phyloP scores from a whole-genome alignment of 2,329 filamentous ascomycete genomes.

The Ophiostoma novo-ulmi region DNA sequence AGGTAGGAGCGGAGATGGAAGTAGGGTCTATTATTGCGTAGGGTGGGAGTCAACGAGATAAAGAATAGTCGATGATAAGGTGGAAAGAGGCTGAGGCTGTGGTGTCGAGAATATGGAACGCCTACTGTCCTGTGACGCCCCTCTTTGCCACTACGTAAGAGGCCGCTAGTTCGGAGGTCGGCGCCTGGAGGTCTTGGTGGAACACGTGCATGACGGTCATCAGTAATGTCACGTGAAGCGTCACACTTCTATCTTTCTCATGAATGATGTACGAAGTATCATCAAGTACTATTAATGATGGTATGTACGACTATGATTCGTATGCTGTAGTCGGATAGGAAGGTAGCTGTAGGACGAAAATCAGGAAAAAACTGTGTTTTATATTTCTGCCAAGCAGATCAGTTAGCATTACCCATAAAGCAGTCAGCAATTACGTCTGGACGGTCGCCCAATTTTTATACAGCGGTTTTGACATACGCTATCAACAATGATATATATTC shows the following conservation, averaged over 20 bases:
- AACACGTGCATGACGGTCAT: background rate
- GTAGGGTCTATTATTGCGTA: background rate
- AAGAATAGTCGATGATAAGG: background rate
- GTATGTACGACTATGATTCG: too few relatives aligned
- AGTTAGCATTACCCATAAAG: too few relatives aligned
- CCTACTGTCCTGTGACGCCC: conserved; percentile 7
- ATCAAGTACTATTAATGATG: too few relatives aligned
- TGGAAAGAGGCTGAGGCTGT: conserved; percentile 3
- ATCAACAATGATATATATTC: too few relatives aligned
- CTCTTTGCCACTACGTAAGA: conserved; percentile 15
- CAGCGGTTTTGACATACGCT: too few relatives aligned
- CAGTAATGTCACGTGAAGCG: background rate
- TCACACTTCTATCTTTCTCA: background rate
- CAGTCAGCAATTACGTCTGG: too few relatives aligned
- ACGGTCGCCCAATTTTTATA: too few relatives aligned
- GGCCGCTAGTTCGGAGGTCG: conserved; percentile 4
- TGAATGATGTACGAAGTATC: too few relatives aligned
- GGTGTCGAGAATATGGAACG: background rate
- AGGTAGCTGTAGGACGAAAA: too few relatives aligned
- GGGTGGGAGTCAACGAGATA: background rate
- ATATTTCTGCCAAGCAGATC: too few relatives aligned
- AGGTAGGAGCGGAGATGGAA: background rate
- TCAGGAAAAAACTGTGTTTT: too few relatives aligned
- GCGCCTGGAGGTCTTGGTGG: background rate
- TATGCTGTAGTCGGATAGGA: too few relatives aligned